These are phyloP conservation scores for Tubosaeta sp. DNA, from an alignment of 768 basidiomycete species.

Conservation along the genomic window DNA sequence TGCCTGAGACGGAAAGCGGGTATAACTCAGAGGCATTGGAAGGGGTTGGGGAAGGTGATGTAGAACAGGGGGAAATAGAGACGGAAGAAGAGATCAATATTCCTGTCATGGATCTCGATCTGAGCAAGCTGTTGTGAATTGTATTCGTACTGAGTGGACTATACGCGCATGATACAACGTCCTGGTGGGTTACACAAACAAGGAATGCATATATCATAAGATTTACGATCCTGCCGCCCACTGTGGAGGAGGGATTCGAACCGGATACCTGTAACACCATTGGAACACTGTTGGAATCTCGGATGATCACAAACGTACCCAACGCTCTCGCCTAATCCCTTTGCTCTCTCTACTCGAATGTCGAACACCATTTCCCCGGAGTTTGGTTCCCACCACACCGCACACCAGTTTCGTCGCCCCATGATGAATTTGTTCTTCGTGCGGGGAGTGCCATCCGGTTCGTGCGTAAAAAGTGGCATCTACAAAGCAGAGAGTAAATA, in stretches of 20 bases:
- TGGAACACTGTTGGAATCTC: neutral
- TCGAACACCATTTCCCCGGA: slow-evolving; percentile 74
- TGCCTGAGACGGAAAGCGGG: slow-evolving; percentile 47
- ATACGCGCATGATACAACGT: neutral
- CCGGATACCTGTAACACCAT: slow-evolving; percentile 36
- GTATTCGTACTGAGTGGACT: neutral
- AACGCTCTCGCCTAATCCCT: slow-evolving; percentile 77
- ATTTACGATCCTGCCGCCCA: slow-evolving; percentile 29
- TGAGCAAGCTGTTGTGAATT: slow-evolving; percentile 21
- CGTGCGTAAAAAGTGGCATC: slow-evolving; percentile 73
- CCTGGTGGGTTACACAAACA: neutral
- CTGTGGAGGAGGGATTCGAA: slow-evolving; percentile 41
- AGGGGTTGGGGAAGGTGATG: slow-evolving; percentile 25
- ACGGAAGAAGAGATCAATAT: slow-evolving; percentile 24
- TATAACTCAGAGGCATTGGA: slow-evolving; percentile 50
- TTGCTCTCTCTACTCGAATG: slow-evolving; percentile 80
- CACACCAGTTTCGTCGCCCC: slow-evolving; percentile 87
- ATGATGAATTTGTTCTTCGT: slow-evolving; percentile 75
- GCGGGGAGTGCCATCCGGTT: slow-evolving; percentile 71
- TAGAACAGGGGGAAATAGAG: slow-evolving; percentile 21
- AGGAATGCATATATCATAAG: neutral
- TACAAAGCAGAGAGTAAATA: slow-evolving; percentile 23
- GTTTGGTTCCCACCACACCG: slow-evolving; percentile 51
- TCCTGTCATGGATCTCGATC: slow-evolving; percentile 28
- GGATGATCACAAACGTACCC: slow-evolving; percentile 44